These are phyloP conservation scores for Pholiota conissans DNA, from an alignment of 768 basidiomycete genomes.

Conservation along the genomic window DNA sequence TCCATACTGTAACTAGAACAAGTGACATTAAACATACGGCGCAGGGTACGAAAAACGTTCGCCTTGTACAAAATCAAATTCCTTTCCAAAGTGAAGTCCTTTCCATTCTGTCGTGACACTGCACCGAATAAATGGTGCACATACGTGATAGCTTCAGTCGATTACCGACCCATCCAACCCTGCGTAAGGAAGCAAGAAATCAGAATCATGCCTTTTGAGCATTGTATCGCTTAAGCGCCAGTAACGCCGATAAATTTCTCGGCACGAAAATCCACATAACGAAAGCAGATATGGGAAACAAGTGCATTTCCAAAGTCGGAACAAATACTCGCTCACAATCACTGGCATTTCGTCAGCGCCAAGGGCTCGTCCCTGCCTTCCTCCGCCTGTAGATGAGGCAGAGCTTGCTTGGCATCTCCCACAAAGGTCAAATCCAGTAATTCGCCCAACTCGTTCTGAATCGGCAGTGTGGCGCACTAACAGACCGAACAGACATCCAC, in stretches of 20 bases:
- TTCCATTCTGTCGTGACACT: background rate
- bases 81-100: background rate
- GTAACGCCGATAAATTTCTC: background rate
- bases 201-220: background rate
- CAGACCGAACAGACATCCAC: background rate
- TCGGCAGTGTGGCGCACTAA: background rate
- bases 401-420: no score
- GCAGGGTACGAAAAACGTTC: no score
- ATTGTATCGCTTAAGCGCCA: background rate
- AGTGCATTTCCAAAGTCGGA: background rate
- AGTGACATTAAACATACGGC: no score
- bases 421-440: background rate
- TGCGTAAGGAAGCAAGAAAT: conserved; percentile 21
- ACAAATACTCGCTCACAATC: background rate
- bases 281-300: background rate
- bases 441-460: background rate
- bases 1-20: background rate
- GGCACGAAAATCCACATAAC: background rate
- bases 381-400: background rate
- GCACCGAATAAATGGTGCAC: background rate
- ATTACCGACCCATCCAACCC: conserved; percentile 66
- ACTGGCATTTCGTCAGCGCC: background rate
- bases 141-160: background rate
- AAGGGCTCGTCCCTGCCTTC: background rate
- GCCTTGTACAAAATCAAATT: background rate